Evolutionary conservation across 2,329 filamentous ascomycete species (phyloP), one percentile per base, ranked within the genome.

Genomic region (Fusarium mundagurra): DNA sequence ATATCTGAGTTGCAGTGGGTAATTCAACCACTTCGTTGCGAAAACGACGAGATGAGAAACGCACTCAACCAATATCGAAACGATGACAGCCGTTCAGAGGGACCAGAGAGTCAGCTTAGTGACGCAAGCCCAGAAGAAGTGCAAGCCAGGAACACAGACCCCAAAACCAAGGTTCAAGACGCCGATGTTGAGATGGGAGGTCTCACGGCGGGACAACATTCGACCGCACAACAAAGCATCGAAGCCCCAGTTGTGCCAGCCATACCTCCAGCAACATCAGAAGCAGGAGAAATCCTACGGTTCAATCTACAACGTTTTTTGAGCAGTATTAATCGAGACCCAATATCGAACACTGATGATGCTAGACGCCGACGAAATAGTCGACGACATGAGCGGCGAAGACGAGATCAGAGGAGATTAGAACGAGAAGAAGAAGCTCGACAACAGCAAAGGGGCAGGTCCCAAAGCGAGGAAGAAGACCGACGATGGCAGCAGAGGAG

Each of bases 41-140:
- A 50, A 17, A n/a, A 50, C 29, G 4, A 8, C 6, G 6, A 13
- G 10, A 13, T 18, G 4, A 33, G 16, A 13, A 12, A 3, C 14
- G 29, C 29, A 17, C 20, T 33, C 7, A 7, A 50, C 10, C 47
- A 50, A n/a, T 7, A 3, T 33, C 47, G n/a, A 33, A 12, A 12
- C 20, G 6, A 33, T 18, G 10, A 33, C 8, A n/a, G 29, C 20
- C 14, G 1, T 1, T 4, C 16, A 18, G 22, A n/a, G 6, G 11
- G 8, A n/a, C 5, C 0, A n/a, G 47, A 33, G 14, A 17, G 9
- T 12, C 29, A 33, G 4, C 6, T 3, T 3, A 33, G 2, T 17
- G 9, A n/a, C 9, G 10, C 16, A n/a, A 16, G 8, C 4, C 9
- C 47, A 33, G 27, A 50, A 18, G 47, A 33, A 10, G 16, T 10